Conservation (phyloP, 1,284 basidiomycete genomes). For the Ceratorhiza oryzae-sativae region DNA sequence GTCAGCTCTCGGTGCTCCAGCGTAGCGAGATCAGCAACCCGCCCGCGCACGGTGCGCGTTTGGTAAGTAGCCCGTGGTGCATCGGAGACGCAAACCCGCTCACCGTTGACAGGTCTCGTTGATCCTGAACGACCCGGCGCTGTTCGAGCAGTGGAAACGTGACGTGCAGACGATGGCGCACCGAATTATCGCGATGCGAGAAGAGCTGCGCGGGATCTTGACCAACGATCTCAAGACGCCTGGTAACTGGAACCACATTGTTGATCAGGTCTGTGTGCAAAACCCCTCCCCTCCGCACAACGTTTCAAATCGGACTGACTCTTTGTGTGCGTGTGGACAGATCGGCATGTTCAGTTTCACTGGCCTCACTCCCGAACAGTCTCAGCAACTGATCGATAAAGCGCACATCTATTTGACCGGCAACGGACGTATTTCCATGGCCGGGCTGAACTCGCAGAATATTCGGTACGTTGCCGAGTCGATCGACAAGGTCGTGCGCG, state of each 20-base stretch:
- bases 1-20: constrained; percentile 86
- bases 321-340: constrained; percentile 1
- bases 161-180: constrained; percentile 93
- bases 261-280: constrained; percentile 66
- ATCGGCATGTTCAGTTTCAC: constrained; percentile 96
- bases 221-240: constrained; percentile 89
- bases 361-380: constrained; percentile 73
- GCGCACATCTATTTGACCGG: constrained; percentile 88
- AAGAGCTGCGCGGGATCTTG: constrained; percentile 78
- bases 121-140: constrained; percentile 72
- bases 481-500: constrained; percentile 76
- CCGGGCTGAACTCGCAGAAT: constrained; percentile 78
- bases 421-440: constrained; percentile 90
- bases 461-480: constrained; percentile 76
- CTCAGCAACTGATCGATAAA: constrained; percentile 74
- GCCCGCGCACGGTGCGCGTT: constrained; percentile 85
- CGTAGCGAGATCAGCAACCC: constrained; percentile 94
- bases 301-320: neutral
- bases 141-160: constrained; percentile 87
- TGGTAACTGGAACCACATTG: constrained; percentile 90
- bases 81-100: neutral
- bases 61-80: constrained; percentile 63
- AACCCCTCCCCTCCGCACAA: neutral
- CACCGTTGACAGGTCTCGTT: constrained; percentile 64
- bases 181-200: constrained; percentile 89